These are phyloP conservation scores for Calocybe indica DNA, from an alignment of 768 basidiomycete species.

Conservation along the genomic window DNA sequence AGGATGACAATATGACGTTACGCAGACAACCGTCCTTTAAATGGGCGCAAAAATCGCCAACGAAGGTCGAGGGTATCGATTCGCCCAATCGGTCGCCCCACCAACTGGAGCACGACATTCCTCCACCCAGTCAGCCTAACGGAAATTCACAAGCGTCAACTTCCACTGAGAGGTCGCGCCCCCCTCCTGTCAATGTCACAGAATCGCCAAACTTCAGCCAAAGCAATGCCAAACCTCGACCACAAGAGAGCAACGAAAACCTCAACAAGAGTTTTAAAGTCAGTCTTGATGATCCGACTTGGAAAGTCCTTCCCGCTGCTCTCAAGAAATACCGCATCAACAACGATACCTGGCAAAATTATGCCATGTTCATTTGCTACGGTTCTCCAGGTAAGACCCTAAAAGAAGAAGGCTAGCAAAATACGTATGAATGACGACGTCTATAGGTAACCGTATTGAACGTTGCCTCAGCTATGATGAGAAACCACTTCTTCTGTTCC, in stretches of 20 bases:
- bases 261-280: conserved; percentile 91
- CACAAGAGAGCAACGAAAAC: conserved; percentile 69
- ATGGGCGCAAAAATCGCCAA: conserved; percentile 83
- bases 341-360: conserved; percentile 97
- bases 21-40: conserved; percentile 80
- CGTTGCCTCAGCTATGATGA: conserved; percentile 97
- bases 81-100: conserved; percentile 80
- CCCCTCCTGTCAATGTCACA: conserved; percentile 21
- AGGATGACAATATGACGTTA: conserved; percentile 39
- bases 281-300: conserved; percentile 95
- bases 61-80: conserved; percentile 58
- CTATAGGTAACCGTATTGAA: conserved; percentile 70
- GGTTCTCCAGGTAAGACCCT: conserved; percentile 71
- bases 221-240: conserved; percentile 36
- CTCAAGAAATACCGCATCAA: conserved; percentile 99
- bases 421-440: conserved; percentile 1
- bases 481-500: conserved; percentile 94
- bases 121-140: conserved; percentile 30
- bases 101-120: conserved; percentile 66
- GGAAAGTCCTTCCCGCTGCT: conserved; percentile 97
- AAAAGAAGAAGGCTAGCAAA: not conserved
- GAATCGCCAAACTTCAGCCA: conserved; percentile 27
- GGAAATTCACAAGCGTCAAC: conserved; percentile 19
- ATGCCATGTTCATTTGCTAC: conserved; percentile 99
- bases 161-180: conserved; percentile 26